A percentile compares a stretch with the other conserved stretches of the same genome.
phyloP scores from a whole-genome alignment of 768 basidiomycete species.

The Leccinum imitatum region DNA sequence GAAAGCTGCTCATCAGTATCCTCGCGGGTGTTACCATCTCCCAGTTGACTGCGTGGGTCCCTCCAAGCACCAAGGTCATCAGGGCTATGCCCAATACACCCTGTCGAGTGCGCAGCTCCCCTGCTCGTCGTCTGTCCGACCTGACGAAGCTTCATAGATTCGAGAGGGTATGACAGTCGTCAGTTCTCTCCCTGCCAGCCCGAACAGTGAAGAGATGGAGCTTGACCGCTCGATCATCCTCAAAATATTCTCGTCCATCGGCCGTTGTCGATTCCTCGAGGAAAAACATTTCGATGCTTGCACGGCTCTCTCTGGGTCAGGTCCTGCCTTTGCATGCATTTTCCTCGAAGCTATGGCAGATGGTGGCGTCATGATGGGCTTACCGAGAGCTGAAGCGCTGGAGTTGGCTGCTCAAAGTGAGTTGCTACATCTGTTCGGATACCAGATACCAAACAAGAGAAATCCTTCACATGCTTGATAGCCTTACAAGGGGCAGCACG shows the following conservation, averaged over 20 bases:
- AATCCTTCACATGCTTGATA: conserved; percentile 31
- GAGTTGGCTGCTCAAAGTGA: conserved; percentile 95
- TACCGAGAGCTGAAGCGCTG: conserved; percentile 89
- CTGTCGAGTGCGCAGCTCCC: conserved; percentile 64
- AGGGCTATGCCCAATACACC: conserved; percentile 99
- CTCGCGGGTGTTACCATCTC: conserved; percentile 93
- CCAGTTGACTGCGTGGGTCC: conserved; percentile 76
- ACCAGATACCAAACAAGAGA: background rate
- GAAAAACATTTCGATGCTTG: conserved; percentile 99
- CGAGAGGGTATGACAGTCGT: conserved; percentile 99
- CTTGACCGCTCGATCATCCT: conserved; percentile 72
- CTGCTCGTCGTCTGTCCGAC: background rate
- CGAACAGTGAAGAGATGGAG: conserved; percentile 41
- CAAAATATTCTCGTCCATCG: conserved; percentile 96
- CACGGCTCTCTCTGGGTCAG: conserved; percentile 93
- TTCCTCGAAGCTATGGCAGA: conserved; percentile 99
- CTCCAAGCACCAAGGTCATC: conserved; percentile 77
- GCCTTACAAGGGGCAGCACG: conserved; percentile 95
- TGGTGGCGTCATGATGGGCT: conserved; percentile 99
- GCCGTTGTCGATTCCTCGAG: conserved; percentile 92
- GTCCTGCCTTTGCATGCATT: conserved; percentile 95
- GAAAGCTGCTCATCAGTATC: conserved; percentile 60
- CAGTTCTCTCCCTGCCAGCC: conserved; percentile 60
- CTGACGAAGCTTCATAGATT: conserved; percentile 54
- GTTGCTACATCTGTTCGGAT: conserved; percentile 22